A percentile compares a stretch with the other conserved stretches of the same genome.
Conservation (phyloP, 139 green algal genomes). For the Chlamydomonas incerta region DNA sequence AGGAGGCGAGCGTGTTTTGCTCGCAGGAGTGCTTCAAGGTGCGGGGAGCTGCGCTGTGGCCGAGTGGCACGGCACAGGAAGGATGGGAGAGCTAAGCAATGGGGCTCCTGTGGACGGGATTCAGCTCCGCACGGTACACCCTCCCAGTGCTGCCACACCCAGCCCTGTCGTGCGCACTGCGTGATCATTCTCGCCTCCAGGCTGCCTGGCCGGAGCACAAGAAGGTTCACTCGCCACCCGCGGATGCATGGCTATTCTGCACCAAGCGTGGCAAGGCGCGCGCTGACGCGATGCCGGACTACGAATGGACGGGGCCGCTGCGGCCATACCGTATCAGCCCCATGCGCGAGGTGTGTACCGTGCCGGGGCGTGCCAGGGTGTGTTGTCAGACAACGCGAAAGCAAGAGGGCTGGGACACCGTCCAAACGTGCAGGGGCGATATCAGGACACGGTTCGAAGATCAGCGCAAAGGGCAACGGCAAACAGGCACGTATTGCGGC, state of each 20-base stretch:
- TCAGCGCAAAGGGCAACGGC: too few relatives aligned
- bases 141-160: too few relatives aligned
- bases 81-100: too few relatives aligned
- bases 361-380: background rate
- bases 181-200: too few relatives aligned
- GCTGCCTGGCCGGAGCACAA: constrained; percentile 86
- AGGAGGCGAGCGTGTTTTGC: constrained; percentile 85
- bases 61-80: background rate
- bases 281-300: constrained; percentile 74
- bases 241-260: constrained; percentile 82
- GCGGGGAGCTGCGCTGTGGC: background rate
- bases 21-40: constrained; percentile 98
- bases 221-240: constrained; percentile 72
- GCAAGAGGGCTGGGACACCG: background rate
- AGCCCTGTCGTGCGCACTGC: too few relatives aligned
- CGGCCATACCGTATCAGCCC: constrained; percentile 83
- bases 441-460: too few relatives aligned
- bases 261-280: constrained; percentile 74
- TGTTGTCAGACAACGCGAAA: too few relatives aligned
- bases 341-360: constrained; percentile 62
- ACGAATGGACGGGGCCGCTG: constrained; percentile 89
- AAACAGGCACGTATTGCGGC: too few relatives aligned
- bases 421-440: too few relatives aligned
- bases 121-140: too few relatives aligned
- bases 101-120: too few relatives aligned